Evolutionary conservation across 1,139 yeast genomes (phyloP), one percentile per base, ranked within the genome.

Genomic region (Saccharomyces hybrid): DNA sequence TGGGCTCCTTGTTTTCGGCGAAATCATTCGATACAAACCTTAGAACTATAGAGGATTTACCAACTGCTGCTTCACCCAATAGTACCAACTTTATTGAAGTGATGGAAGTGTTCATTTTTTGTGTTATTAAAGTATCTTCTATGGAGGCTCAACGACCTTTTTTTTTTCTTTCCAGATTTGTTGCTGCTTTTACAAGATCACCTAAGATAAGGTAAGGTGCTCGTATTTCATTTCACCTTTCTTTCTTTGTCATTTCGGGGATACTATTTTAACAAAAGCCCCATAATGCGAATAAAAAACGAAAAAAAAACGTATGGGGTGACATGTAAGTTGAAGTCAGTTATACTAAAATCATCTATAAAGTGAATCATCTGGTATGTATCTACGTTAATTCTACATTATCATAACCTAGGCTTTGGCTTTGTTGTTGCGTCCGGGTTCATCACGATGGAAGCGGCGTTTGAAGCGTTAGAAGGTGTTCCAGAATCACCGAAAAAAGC

Each of bases 41-140:
- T 65, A 93, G 77, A 47, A 93, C 98, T 42, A 93, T 78, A 2
- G 97, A 88, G 1, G 97, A 89, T 67, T 93, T 93, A 54, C 99
- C 99, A 28, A 93, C 99, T 0, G 99, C 99, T 0, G 99, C 98
- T 71, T 93, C 99, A 28, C 98, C 98, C 54, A 91, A 77, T 50
- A 91, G 80, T 24, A 91, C 98, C 56, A 91, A 79, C 72, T 91
- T 91, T 54, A 91, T 95, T 11, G 95, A 82, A 47, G 90, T 86
- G 53, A 88, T 72, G 29, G 62, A 54, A 4, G 63, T 59, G 55
- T 64, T 64, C 68, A 64, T 64, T 19, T 6, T 53, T 26, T n/a
- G 27, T 47, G 21, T 12, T 19, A 28, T 5, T 32, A 5, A 19
- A 41, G 6, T 34, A 4, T 16, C 16, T 29, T 24, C 12, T 29